These are phyloP conservation scores for Leccinum barrowsii DNA, from an alignment of 768 basidiomycete species.

Conservation along the genomic window DNA sequence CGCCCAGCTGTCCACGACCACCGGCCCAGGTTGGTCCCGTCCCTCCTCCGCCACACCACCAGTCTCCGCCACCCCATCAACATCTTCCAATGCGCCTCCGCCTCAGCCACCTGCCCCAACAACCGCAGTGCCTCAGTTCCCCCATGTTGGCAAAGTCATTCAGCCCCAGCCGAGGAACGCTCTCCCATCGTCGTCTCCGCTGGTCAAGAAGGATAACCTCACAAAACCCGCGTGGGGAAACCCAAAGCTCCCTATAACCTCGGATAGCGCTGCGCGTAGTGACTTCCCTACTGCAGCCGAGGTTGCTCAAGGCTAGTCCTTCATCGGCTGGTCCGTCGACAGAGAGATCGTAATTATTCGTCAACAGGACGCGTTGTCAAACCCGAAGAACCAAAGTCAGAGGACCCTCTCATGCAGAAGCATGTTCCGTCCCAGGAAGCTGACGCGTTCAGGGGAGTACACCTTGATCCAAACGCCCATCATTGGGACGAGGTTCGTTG, in stretches of 20 bases:
- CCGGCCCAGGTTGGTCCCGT: constrained; percentile 74
- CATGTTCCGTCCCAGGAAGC: constrained; percentile 75
- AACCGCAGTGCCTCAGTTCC: constrained; percentile 46
- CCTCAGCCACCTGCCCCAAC: constrained; percentile 42
- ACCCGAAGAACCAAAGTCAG: constrained; percentile 41
- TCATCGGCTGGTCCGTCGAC: not conserved
- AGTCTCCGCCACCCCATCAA: constrained; percentile 46
- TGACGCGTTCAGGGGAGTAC: constrained; percentile 91
- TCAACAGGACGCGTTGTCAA: constrained; percentile 19
- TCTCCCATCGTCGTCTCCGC: constrained; percentile 27
- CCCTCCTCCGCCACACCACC: constrained; percentile 72
- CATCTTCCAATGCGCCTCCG: constrained; percentile 41
- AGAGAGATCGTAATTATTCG: constrained; percentile 13
- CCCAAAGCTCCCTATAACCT: constrained; percentile 36
- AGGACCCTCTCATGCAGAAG: constrained; percentile 49
- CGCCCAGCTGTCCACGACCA: constrained; percentile 51
- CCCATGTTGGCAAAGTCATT: constrained; percentile 62
- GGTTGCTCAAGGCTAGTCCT: constrained; percentile 72
- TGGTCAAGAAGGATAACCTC: constrained; percentile 32
- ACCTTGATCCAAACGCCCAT: constrained; percentile 89
- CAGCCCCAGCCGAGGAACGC: constrained; percentile 55
- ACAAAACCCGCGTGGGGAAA: constrained; percentile 73
- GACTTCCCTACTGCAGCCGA: constrained; percentile 98
- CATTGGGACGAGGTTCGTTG: constrained; percentile 95
- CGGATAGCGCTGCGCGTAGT: constrained; percentile 43